Base-by-base conservation (phyloP, 2,329 filamentous ascomycete species). In the Tolypocladium guangdongense region DNA sequence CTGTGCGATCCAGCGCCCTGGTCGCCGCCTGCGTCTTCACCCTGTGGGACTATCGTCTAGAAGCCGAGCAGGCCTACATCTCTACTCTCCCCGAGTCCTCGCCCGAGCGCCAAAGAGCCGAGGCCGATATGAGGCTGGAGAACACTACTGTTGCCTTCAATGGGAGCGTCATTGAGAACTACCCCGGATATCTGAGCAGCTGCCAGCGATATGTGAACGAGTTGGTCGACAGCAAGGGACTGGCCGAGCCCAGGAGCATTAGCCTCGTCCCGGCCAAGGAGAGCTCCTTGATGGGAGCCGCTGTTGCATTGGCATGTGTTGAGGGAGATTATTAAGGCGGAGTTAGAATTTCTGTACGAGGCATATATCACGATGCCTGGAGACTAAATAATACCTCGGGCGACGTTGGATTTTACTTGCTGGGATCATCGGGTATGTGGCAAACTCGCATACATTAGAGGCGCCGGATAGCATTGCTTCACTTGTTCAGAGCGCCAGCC, bases 81-180 rank as follows among this genome's bases (percentile, higher is more conserved):
- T 54, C 62, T 18, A 61, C 60, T 2, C 62, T 71, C 4, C 56
- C 65, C 14, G 53, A 64, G 11, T 63, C 59, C 20, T 70, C 71
- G 14, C 53, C 64, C 5, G 57, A 66, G 36, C 72, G 74, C 51
- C 57, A 64, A 11, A 75, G 77, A 37, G 71, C 78, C 0, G 80
- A 83, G 59, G 69, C 70, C 18, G 81, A 82, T 57, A 71, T 71
- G 2, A 66, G 71, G 45, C 64, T 77, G 8, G 63, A 65, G 36
- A 69, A 71, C 53, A 83, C 80, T 3, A 76, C 80, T 2, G 81
- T 92, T n/a, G 86, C 86, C 4, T 91, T 86, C 68, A 90, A 89
- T 63, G 88, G 88, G 46, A 87, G 84, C 32, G 86, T 92, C 50
- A 83, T 91, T 51, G 87, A 91, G 68, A 84, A 85, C 60, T 92